Evolutionary conservation across 2,329 filamentous ascomycete genomes (phyloP).

Genomic region (Trichoderma asperellum): DNA sequence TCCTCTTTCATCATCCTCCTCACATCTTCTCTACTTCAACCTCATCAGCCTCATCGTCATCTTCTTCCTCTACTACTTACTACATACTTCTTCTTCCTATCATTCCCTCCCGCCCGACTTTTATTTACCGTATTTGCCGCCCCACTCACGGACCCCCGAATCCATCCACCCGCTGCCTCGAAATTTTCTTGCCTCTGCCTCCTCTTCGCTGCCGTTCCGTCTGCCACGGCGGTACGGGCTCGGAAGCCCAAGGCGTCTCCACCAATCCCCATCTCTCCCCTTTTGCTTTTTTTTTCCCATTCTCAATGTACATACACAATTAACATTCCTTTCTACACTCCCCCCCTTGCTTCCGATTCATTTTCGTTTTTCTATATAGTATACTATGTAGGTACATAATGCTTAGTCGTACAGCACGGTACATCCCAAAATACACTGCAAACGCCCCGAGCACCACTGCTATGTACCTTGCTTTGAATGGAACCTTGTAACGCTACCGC

Average conservation of each 20-base stretch:
- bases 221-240: conserved; percentile 28
- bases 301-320: conserved; percentile 1
- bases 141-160: conserved; percentile 24
- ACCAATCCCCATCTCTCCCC: not conserved
- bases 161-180: not conserved
- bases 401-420: not conserved
- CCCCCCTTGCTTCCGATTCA: conserved; percentile 32
- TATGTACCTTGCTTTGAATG: not conserved
- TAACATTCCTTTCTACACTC: not conserved
- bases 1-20: not conserved
- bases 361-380: conserved; percentile 35
- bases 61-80: not conserved
- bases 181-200: conserved; percentile 4
- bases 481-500: not conserved
- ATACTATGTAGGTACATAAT: not conserved
- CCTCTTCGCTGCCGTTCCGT: conserved; percentile 31
- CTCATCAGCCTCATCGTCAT: not conserved
- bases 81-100: not conserved
- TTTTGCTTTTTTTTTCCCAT: not conserved
- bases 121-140: not conserved
- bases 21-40: not conserved
- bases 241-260: conserved; percentile 17
- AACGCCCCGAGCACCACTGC: not conserved
- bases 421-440: not conserved
- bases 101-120: conserved; percentile 10